phyloP scores from a whole-genome alignment of 306 rosid genomes.

The Dalbergia cultrata region DNA sequence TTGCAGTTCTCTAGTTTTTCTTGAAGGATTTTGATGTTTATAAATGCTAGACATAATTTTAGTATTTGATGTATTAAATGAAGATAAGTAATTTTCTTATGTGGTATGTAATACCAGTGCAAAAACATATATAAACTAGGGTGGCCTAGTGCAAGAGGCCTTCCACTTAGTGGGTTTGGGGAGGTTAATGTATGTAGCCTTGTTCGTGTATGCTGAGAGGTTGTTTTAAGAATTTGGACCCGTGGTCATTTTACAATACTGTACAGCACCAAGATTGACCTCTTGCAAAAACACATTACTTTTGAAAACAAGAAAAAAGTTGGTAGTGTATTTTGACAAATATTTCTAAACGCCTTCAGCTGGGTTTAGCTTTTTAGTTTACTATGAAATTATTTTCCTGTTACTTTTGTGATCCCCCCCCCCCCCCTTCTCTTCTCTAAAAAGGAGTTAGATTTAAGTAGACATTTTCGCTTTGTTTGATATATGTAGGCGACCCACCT shows the following conservation, averaged over 20 bases:
- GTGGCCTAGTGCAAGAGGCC: too few relatives aligned
- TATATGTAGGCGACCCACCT: not conserved
- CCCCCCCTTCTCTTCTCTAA: too few relatives aligned
- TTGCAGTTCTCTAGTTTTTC: conserved; percentile 28
- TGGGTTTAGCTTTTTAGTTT: not conserved
- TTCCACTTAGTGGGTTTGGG: too few relatives aligned
- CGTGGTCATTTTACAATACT: too few relatives aligned
- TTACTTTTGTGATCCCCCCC: not conserved
- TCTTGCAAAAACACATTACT: conserved; percentile 6
- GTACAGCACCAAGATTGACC: too few relatives aligned
- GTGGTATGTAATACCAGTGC: not conserved
- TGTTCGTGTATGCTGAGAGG: too few relatives aligned
- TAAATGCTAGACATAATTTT: conserved; percentile 12
- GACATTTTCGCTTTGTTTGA: not conserved
- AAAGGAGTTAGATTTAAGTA: too few relatives aligned
- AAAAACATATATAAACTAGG: too few relatives aligned
- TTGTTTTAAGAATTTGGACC: too few relatives aligned
- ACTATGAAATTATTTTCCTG: not conserved
- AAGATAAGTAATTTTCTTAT: conserved; percentile 36
- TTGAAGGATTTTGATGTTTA: not conserved
- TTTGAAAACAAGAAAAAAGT: not conserved
- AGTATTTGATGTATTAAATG: not conserved
- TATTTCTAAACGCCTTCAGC: not conserved
- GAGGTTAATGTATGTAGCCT: too few relatives aligned
- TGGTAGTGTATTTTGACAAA: conserved; percentile 24